Evolutionary conservation across 495 filamentous ascomycete genomes (phyloP).

Genomic region (Lasiosphaeria ovina): DNA sequence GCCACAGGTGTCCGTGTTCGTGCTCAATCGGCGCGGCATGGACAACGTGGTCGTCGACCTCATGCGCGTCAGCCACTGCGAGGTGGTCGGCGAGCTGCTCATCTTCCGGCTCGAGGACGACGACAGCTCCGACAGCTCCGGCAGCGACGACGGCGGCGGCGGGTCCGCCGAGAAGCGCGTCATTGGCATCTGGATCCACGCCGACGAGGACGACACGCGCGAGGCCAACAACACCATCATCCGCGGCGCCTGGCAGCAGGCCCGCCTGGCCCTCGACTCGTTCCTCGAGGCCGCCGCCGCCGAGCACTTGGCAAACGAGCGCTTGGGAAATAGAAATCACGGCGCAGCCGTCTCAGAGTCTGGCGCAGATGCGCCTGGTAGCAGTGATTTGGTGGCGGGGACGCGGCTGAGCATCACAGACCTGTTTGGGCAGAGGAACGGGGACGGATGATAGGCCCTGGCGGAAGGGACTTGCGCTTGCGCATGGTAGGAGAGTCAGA

Average conservation of each 20-base stretch:
- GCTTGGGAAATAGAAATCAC: constrained; percentile 6
- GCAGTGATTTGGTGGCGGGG: constrained; percentile 14
- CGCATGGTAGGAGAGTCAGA: too few species aligned
- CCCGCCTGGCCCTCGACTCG: constrained; percentile 24
- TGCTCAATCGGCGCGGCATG: constrained; percentile 47
- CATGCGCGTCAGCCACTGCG: constrained; percentile 36
- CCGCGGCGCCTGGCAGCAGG: constrained; percentile 38
- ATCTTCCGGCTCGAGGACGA: constrained; percentile 43
- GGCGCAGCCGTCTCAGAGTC: constrained; percentile 11
- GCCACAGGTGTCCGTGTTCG: constrained; percentile 39
- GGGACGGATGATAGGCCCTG: constrained; percentile 1
- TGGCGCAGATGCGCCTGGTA: background rate
- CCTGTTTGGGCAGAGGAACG: constrained; percentile 31
- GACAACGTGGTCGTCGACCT: constrained; percentile 46
- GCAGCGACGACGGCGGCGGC: constrained; percentile 24
- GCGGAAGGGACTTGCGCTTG: too few species aligned
- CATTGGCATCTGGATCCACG: constrained; percentile 48
- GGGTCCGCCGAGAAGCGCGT: constrained; percentile 24
- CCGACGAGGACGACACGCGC: constrained; percentile 42
- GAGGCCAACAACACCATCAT: constrained; percentile 37
- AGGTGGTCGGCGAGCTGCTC: constrained; percentile 41
- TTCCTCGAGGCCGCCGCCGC: constrained; percentile 11
- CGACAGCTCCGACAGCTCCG: constrained; percentile 20
- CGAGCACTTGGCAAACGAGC: background rate
- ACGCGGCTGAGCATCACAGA: constrained; percentile 31